These are phyloP conservation scores for Rhodosporidiobolus odoratus DNA, from an alignment of 768 basidiomycete genomes.

Conservation along the genomic window DNA sequence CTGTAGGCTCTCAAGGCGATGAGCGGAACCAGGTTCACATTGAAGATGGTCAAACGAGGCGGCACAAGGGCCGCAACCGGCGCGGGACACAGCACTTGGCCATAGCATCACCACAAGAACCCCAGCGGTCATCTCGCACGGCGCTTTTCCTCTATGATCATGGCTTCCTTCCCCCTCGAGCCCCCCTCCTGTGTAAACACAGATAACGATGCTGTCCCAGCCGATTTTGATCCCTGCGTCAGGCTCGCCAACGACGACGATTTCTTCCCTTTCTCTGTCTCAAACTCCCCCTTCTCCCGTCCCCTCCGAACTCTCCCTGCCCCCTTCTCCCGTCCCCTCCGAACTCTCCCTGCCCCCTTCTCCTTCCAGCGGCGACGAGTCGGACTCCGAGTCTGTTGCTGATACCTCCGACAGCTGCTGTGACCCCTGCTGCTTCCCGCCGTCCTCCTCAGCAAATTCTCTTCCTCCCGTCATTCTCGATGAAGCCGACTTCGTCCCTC, in stretches of 20 bases:
- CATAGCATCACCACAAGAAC: no score
- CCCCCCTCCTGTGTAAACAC: neutral
- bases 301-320: conserved; percentile 19
- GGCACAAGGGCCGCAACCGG: no score
- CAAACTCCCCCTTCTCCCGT: neutral
- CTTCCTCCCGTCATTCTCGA: neutral
- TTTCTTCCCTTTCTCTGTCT: conserved; percentile 24
- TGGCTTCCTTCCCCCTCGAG: neutral
- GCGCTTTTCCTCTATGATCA: neutral
- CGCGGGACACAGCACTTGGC: no score
- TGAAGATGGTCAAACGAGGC: no score
- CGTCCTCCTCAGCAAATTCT: neutral
- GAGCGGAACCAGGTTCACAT: no score
- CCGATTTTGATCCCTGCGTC: neutral
- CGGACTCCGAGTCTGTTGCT: neutral
- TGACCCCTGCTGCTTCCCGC: conserved; percentile 1
- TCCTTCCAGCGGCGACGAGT: neutral
- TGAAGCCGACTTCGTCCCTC: conserved; percentile 17
- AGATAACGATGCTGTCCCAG: no score
- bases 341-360: conserved; percentile 9
- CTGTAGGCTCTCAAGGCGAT: no score
- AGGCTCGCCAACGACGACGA: neutral
- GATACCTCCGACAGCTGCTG: conserved; percentile 1
- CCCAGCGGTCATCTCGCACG: neutral
- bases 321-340: neutral